Evolutionary conservation across 768 basidiomycete genomes (phyloP).

Genomic region (Ramaria sp.): DNA sequence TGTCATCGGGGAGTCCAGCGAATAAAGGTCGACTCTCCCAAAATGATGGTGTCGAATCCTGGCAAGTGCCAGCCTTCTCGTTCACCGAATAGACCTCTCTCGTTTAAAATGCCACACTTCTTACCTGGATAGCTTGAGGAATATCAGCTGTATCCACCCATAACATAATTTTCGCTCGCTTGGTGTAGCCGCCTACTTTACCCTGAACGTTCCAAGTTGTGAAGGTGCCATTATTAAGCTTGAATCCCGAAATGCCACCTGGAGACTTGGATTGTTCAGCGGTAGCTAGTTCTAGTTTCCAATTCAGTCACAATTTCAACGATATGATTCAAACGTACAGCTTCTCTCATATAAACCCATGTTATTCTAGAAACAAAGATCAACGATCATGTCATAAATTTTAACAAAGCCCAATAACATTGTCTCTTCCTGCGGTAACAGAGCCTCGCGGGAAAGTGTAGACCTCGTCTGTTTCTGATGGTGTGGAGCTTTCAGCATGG

Average conservation of each 20-base stretch:
- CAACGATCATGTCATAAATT: background rate
- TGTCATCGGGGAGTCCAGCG: slow-evolving; percentile 42
- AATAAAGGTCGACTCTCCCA: slow-evolving; percentile 51
- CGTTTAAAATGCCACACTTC: too few species aligned
- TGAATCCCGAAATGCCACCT: slow-evolving; percentile 69
- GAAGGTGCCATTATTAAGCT: slow-evolving; percentile 46
- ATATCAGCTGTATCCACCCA: too few species aligned
- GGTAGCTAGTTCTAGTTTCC: slow-evolving; percentile 22
- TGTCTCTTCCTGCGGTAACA: slow-evolving; percentile 42
- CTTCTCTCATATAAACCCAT: slow-evolving; percentile 64
- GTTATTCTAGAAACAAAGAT: slow-evolving; percentile 42
- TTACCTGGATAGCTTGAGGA: too few species aligned
- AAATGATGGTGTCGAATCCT: slow-evolving; percentile 44
- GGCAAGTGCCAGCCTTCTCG: slow-evolving; percentile 68
- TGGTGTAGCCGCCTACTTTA: slow-evolving; percentile 56
- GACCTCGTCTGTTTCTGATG: slow-evolving; percentile 39
- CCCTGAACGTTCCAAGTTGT: slow-evolving; percentile 64
- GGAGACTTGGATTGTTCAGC: slow-evolving; percentile 57
- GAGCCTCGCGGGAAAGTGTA: slow-evolving; percentile 52
- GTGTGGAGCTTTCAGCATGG: background rate
- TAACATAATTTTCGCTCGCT: too few species aligned
- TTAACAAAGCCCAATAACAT: slow-evolving; percentile 36
- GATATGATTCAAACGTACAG: slow-evolving; percentile 21
- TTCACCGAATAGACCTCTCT: too few species aligned
- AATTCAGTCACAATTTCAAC: background rate